These are phyloP conservation scores for Stagonosporopsis vannaccii DNA, from an alignment of 2,329 filamentous ascomycete genomes.

Conservation along the genomic window DNA sequence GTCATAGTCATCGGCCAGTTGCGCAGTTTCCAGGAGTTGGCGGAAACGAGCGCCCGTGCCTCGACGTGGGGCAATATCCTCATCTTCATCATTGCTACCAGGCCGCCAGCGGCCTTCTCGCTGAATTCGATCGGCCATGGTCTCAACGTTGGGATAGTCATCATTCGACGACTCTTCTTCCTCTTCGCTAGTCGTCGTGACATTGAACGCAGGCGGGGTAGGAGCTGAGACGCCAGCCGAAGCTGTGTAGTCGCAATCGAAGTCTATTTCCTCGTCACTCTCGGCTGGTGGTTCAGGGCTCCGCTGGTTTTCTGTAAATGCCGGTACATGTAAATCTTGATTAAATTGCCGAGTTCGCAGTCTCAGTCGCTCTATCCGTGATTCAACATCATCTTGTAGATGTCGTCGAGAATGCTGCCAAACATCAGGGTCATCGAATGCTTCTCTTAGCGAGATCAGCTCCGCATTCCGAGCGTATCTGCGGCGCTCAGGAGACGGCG, in stretches of 20 bases:
- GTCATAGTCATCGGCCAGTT: constrained; percentile 42
- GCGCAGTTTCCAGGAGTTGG: constrained; percentile 31
- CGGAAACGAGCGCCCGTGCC: constrained; percentile 33
- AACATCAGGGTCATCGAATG: constrained; percentile 43
- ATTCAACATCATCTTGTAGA: constrained; percentile 35
- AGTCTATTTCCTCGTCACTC: constrained; percentile 31
- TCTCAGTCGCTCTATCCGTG: constrained; percentile 37
- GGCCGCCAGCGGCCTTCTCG: constrained; percentile 49
- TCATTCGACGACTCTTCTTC: constrained; percentile 47
- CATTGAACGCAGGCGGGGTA: constrained; percentile 51
- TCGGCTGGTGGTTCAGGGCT: constrained; percentile 10
- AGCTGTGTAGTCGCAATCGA: constrained; percentile 42
- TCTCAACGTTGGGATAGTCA: constrained; percentile 47
- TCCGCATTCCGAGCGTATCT: constrained; percentile 34
- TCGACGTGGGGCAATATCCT: constrained; percentile 40
- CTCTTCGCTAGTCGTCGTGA: constrained; percentile 48
- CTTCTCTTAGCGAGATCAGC: constrained; percentile 44
- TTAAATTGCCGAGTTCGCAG: constrained; percentile 25
- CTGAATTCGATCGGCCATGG: constrained; percentile 50
- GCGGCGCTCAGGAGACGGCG: constrained; percentile 36
- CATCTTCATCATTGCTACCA: constrained; percentile 49
- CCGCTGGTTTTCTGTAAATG: constrained; percentile 6
- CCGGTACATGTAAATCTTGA: constrained; percentile 9
- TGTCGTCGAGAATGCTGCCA: constrained; percentile 41
- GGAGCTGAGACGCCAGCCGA: constrained; percentile 44